Percentiles rank a stretch among this genome's conserved stretches.
Evolutionary conservation across 371 early-diverging fungal species (phyloP).

Genomic region (Chytridiales sp.): DNA sequence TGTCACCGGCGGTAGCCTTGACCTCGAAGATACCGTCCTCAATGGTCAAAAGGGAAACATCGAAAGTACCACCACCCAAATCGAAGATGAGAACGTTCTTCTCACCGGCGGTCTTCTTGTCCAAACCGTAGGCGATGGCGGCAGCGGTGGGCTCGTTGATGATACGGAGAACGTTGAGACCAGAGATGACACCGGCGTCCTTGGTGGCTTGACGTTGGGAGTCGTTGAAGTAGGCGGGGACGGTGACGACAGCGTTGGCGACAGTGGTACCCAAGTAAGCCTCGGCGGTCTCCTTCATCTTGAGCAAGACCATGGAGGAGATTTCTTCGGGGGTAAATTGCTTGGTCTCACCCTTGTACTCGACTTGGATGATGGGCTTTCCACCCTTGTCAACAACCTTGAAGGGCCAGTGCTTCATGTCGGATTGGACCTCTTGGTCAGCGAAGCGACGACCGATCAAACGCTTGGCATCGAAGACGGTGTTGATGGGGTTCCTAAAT

Average conservation of each 20-base stretch:
- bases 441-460: conserved; percentile 91
- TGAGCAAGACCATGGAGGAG: conserved; percentile 87
- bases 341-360: conserved; percentile 63
- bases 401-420: conserved; percentile 92
- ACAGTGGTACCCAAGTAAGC: conserved; percentile 83
- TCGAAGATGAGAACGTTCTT: conserved; percentile 86
- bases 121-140: conserved; percentile 96
- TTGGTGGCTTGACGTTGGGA: conserved; percentile 98
- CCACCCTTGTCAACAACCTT: conserved; percentile 63
- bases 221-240: conserved; percentile 98
- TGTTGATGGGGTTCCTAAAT: conserved; percentile 62
- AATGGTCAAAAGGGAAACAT: conserved; percentile 86
- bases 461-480: conserved; percentile 96
- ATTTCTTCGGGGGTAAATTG: conserved; percentile 92
- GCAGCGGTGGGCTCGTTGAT: conserved; percentile 99
- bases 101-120: conserved; percentile 62
- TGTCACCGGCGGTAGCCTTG: conserved; percentile 89
- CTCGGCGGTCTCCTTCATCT: conserved; percentile 95
- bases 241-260: conserved; percentile 68
- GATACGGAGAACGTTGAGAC: conserved; percentile 94
- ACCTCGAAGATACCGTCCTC: conserved; percentile 84
- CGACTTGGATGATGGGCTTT: conserved; percentile 75
- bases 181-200: conserved; percentile 94
- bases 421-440: conserved; percentile 85
- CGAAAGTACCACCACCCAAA: conserved; percentile 95